These are phyloP conservation scores for Trichophyton mentagrophytes DNA, from an alignment of 2,329 filamentous ascomycete genomes.

Conservation along the genomic window DNA sequence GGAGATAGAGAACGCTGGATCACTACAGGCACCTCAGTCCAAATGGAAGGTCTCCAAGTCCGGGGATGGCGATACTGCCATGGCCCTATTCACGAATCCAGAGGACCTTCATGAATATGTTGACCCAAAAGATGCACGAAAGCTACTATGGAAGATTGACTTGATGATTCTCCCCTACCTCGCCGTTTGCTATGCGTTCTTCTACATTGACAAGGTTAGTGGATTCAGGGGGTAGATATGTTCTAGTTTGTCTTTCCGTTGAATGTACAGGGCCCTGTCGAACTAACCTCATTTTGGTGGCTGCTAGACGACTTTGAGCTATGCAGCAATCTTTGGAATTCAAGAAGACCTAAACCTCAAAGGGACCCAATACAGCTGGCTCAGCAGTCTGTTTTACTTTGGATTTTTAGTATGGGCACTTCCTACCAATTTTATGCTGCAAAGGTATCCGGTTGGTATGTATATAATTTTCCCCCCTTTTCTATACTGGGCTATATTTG, in stretches of 20 bases:
- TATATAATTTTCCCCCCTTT: conserved; percentile 7
- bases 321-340: conserved; percentile 54
- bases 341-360: conserved; percentile 44
- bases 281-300: background rate
- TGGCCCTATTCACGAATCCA: conserved; percentile 38
- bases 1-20: background rate
- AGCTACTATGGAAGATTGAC: conserved; percentile 44
- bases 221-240: background rate
- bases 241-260: background rate
- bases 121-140: conserved; percentile 36
- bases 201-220: conserved; percentile 36
- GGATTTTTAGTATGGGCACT: conserved; percentile 44
- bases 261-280: background rate
- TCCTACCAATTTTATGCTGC: conserved; percentile 42
- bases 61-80: conserved; percentile 37
- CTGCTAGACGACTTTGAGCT: conserved; percentile 43
- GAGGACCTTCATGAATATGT: conserved; percentile 37
- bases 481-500: background rate
- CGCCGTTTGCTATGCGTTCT: conserved; percentile 43
- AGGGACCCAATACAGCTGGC: conserved; percentile 48
- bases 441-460: conserved; percentile 39
- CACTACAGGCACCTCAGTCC: background rate
- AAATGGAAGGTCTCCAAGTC: conserved; percentile 3
- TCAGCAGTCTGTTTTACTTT: conserved; percentile 45
- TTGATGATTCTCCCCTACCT: conserved; percentile 47